These are phyloP conservation scores for Odontarrhena argentea DNA, from an alignment of 345 rosid genomes.

Conservation along the genomic window DNA sequence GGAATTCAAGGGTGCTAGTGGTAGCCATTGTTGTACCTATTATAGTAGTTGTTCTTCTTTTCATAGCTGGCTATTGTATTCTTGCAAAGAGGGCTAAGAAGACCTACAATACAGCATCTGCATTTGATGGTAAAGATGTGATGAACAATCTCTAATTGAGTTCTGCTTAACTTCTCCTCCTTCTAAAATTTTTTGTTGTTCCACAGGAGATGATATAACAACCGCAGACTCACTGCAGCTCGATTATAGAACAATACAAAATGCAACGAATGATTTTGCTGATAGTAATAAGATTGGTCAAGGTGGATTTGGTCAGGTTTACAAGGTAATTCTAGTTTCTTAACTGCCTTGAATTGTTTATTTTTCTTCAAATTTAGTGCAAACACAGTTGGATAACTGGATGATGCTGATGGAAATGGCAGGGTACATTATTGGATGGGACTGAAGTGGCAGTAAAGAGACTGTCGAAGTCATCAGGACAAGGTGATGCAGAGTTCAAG, in stretches of 20 bases:
- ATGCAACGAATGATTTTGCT: slow-evolving; percentile 56
- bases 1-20: slow-evolving; percentile 29
- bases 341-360: not conserved
- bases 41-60: slow-evolving; percentile 36
- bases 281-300: slow-evolving; percentile 52
- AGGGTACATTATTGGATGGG: slow-evolving; percentile 33
- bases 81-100: slow-evolving; percentile 43
- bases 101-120: slow-evolving; percentile 11
- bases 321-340: slow-evolving; percentile 46
- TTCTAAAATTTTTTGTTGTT: not conserved
- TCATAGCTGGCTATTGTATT: slow-evolving; percentile 41
- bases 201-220: slow-evolving; percentile 44
- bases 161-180: not conserved
- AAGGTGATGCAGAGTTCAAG: slow-evolving; percentile 40
- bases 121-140: slow-evolving; percentile 42
- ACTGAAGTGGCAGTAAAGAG: slow-evolving; percentile 38
- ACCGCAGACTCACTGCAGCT: slow-evolving; percentile 51
- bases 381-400: not conserved
- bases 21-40: slow-evolving; percentile 46
- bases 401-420: not conserved
- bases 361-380: not conserved
- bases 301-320: slow-evolving; percentile 78
- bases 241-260: slow-evolving; percentile 45
- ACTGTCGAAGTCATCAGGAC: slow-evolving; percentile 40
- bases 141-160: not conserved